Base-by-base conservation (phyloP, 208 protist genomes). In the Jaenimonas drosophilae region DNA sequence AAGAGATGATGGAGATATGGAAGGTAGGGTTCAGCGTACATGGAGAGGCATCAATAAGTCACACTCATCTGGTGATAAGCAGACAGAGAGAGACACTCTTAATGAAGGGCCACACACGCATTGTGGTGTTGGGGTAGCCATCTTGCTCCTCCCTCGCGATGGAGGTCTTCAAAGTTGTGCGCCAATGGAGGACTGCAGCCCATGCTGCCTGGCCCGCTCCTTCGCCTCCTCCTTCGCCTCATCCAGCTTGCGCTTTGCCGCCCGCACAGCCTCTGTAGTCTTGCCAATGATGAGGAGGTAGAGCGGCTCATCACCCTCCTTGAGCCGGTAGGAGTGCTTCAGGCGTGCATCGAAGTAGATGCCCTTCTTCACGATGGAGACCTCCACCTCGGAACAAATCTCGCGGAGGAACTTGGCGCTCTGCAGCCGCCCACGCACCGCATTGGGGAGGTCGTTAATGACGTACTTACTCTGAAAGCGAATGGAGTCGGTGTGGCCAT, bases 401-500 rank as follows among this genome's bases (percentile, higher is more conserved):
- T 58, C 47, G 30, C 74, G 66, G 36, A 93, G 61, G 20, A 88
- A 69, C 5, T 38, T 9, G 3, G 60, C 59, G 34, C 56, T 73
- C 67, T 89, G 79, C 59, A 93, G 52, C 27, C 68, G 57, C 14
- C 67, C 53, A 6, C 84, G 72, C 20, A 93, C 68, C 21, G 64
- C 42, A 25, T 73, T 63, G 12, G 79, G 76, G 16, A 88, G 46
- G 53, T 93, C 84, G 64, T 93, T 93, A 47, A 93, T 76, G 14
- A 59, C 44, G 45, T 81, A 88, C 61, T 93, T 77, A n/a, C 56
- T 59, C 52, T 83, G 71, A 51, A 92, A 92, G 21, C 84, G 79
- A 14, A 88, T 65, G 5, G 20, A 23, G 6, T 6, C 5, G 25
- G 9, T 24, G 37, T 45, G 45, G 6, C 42, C 34, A n/a, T 45